Conservation (phyloP, 805 yeast species). For the Yarrowia sp. region DNA sequence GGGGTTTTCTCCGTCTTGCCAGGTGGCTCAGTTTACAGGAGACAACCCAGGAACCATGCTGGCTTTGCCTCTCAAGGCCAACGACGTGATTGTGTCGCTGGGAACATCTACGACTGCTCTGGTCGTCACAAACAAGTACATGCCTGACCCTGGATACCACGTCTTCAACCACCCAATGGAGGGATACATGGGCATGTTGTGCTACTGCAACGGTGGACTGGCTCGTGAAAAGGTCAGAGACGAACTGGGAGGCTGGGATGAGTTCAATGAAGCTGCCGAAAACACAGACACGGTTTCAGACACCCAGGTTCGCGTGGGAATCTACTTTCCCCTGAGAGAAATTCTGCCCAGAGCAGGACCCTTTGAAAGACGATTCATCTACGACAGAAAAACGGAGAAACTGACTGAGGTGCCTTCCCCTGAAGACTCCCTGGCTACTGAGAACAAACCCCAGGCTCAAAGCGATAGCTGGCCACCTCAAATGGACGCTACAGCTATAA, state of each 20-base stretch:
- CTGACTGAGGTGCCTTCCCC: slow-evolving; percentile 9
- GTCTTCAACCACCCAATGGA: slow-evolving; percentile 86
- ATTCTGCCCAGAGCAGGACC: slow-evolving; percentile 78
- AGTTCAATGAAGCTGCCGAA: slow-evolving; percentile 44
- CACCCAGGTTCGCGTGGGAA: slow-evolving; percentile 59
- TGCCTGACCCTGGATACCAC: slow-evolving; percentile 83
- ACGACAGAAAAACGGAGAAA: slow-evolving; percentile 39
- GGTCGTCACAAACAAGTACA: slow-evolving; percentile 76
- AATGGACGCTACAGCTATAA: slow-evolving; percentile 75
- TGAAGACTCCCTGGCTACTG: background rate
- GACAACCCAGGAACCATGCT: slow-evolving; percentile 89
- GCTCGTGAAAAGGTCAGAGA: slow-evolving; percentile 66
- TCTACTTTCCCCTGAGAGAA: slow-evolving; percentile 89
- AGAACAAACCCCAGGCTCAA: background rate
- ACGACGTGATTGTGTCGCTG: slow-evolving; percentile 79
- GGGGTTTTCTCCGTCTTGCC: slow-evolving; percentile 63
- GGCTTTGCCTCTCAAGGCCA: slow-evolving; percentile 75
- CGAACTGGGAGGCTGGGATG: slow-evolving; percentile 45
- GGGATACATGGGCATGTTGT: slow-evolving; percentile 91
- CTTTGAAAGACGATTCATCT: slow-evolving; percentile 49
- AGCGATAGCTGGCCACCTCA: slow-evolving; percentile 49
- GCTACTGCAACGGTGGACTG: slow-evolving; percentile 89
- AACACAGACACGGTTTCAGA: slow-evolving; percentile 48
- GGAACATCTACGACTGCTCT: slow-evolving; percentile 94
- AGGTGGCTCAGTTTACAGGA: slow-evolving; percentile 81